These are phyloP conservation scores for Ulmus americana DNA, from an alignment of 331 rosid species.

Conservation along the genomic window DNA sequence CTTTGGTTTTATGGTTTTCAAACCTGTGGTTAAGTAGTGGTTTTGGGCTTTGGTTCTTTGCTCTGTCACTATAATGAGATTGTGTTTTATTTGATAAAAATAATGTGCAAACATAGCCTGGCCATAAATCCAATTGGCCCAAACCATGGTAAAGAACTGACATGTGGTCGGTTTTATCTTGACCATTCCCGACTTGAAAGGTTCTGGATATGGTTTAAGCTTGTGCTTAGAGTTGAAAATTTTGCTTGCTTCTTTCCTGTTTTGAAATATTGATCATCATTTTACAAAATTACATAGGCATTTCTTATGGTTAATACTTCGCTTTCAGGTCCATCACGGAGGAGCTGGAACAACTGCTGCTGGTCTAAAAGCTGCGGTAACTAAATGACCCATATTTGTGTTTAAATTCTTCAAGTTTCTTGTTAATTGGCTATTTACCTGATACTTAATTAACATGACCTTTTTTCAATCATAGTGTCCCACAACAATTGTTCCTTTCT, in stretches of 20 bases:
- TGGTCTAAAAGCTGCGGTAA: slow-evolving; percentile 93
- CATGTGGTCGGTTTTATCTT: neutral
- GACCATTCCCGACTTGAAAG: neutral
- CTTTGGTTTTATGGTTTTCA: slow-evolving; percentile 14
- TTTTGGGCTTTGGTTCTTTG: neutral
- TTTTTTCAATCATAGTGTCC: slow-evolving; percentile 59
- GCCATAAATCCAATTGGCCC: neutral
- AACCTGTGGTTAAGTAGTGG: neutral
- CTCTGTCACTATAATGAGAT: neutral
- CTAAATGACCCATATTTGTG: neutral
- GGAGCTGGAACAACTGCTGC: slow-evolving; percentile 99
- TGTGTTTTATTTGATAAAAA: neutral
- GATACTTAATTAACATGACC: slow-evolving; percentile 4
- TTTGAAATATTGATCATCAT: no score
- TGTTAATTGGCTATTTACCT: slow-evolving; percentile 8
- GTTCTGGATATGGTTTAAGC: neutral
- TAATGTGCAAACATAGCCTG: neutral
- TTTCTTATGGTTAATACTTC: slow-evolving; percentile 5
- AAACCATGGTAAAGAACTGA: neutral
- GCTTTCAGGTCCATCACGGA: slow-evolving; percentile 90
- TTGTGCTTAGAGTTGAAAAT: neutral
- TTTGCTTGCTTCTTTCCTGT: no score
- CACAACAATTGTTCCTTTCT: slow-evolving; percentile 84
- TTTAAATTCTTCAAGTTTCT: slow-evolving; percentile 10
- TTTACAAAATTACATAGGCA: neutral